These are phyloP conservation scores for Stellera chamaejasme DNA, from an alignment of 345 rosid species.

Conservation along the genomic window DNA sequence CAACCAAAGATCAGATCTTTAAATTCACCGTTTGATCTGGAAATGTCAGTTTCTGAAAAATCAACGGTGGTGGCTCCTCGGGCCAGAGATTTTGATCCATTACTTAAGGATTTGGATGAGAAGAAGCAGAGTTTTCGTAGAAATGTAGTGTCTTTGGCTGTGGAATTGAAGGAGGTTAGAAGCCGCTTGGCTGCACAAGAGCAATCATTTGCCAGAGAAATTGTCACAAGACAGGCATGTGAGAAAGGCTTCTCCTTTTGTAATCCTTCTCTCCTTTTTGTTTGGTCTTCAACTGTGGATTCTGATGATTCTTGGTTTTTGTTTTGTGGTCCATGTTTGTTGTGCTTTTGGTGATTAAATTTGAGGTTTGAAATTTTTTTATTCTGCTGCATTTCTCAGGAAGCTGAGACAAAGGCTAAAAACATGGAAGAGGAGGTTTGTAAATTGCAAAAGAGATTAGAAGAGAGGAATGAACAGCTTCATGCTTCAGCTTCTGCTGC, in stretches of 20 bases:
- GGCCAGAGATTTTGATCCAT: conserved; percentile 57
- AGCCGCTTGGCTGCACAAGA: conserved; percentile 61
- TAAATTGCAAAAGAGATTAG: conserved; percentile 38
- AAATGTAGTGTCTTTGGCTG: conserved; percentile 83
- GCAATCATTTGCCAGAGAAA: conserved; percentile 62
- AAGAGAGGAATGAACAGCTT: conserved; percentile 55
- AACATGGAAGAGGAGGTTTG: conserved; percentile 54
- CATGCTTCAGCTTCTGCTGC: conserved; percentile 54
- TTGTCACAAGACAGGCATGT: conserved; percentile 55
- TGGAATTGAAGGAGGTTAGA: conserved; percentile 76
- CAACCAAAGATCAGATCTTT: conserved; percentile 7
- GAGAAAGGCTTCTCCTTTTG: conserved; percentile 4
- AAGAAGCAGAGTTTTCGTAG: conserved; percentile 79
- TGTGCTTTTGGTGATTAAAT: background rate
- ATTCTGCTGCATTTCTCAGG: conserved; percentile 24
- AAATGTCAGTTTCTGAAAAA: conserved; percentile 33
- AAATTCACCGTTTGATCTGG: conserved; percentile 9
- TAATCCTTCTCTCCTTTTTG: background rate
- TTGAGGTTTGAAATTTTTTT: no score
- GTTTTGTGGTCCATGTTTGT: conserved; percentile 5
- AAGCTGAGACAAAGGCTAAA: conserved; percentile 66
- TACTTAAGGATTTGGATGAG: conserved; percentile 82
- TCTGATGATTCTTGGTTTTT: conserved; percentile 9
- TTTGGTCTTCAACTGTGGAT: conserved; percentile 4
- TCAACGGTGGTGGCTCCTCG: conserved; percentile 14